Evolutionary conservation across 139 green algal genomes (phyloP), one percentile per base, ranked within the genome.

Genomic region (Chlamydomonas incerta): DNA sequence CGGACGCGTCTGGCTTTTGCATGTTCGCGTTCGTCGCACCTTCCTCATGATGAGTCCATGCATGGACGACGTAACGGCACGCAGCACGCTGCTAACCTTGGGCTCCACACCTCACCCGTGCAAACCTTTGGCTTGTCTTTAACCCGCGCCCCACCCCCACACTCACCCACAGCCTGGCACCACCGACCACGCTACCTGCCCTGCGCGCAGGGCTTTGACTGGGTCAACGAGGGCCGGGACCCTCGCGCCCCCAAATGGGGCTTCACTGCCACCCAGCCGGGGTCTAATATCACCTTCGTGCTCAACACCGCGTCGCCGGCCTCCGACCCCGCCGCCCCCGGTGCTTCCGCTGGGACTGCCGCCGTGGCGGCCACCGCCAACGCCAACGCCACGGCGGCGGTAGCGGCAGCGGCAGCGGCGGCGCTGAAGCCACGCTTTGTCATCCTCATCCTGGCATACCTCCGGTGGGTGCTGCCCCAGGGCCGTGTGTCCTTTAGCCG

Each of bases 171-270:
- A 50, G 6, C 3, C 63, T 70, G n/a, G n/a, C n/a, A n/a, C n/a
- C n/a, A n/a, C n/a, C n/a, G n/a, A n/a, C n/a, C n/a, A n/a, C n/a
- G n/a, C n/a, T n/a, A n/a, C n/a, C n/a, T n/a, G n/a, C n/a, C n/a
- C n/a, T n/a, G 3, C 13, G 11, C 18, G n/a, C 77, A 83, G 77
- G 77, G 77, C 29, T 83, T 83, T 17, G 29, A 52, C 21, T 83
- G 77, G 77, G 11, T 74, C 0, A 83, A 83, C 46, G 77, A 83
- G 63, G 77, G 77, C 37, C 46, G 63, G 29, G 50, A 74, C 63
- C 62, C 63, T 8, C 14, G 3, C 10, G 77, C 63, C 3, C 77
- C 77, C 77, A 83, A 83, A 28, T 83, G 77, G 77, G 77, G 77
- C 63, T 74, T 63, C 63, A 83, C 62, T 0, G 77, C 77, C 63